Conservation (phyloP, 2,329 filamentous ascomycete species). For the Lachnellula cervina region DNA sequence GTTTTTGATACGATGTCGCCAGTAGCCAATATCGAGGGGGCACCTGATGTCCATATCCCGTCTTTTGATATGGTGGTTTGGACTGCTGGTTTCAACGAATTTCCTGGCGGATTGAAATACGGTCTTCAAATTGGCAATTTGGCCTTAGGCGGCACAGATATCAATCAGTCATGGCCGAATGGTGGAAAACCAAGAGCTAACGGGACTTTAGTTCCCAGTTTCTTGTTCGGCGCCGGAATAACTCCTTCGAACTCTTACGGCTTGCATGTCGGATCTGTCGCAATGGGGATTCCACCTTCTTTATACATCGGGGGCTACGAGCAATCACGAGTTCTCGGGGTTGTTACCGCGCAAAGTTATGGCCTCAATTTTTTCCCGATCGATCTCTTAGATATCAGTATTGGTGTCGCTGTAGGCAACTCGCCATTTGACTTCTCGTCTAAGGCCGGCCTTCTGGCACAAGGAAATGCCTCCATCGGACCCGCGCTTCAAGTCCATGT, state of each 20-base stretch:
- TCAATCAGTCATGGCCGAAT: slow-evolving; percentile 8
- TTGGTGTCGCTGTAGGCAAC: slow-evolving; percentile 8
- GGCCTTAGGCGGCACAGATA: slow-evolving; percentile 5
- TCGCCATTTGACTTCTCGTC: slow-evolving; percentile 11
- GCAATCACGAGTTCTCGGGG: slow-evolving; percentile 10
- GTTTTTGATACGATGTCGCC: no score
- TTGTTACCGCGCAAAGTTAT: slow-evolving; percentile 10
- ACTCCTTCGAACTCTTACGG: slow-evolving; percentile 16
- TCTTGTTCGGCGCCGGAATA: background rate
- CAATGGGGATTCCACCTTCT: slow-evolving; percentile 5
- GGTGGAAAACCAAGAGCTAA: background rate
- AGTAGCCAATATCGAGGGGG: no score
- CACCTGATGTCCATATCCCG: no score
- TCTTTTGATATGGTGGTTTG: no score
- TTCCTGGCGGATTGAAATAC: slow-evolving; percentile 6
- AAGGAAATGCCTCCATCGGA: slow-evolving; percentile 12
- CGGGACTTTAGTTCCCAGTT: slow-evolving; percentile 7
- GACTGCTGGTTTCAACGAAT: no score
- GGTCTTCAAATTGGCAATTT: slow-evolving; percentile 11
- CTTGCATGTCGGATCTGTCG: slow-evolving; percentile 18
- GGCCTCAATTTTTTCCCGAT: slow-evolving; percentile 2
- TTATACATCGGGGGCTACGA: slow-evolving; percentile 20
- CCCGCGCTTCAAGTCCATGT: slow-evolving; percentile 5
- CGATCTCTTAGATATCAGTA: slow-evolving; percentile 16
- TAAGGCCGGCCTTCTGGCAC: slow-evolving; percentile 4